Evolutionary conservation across 148 eudicot species (phyloP), one percentile per base, ranked within the genome.

Genomic region (Nepenthes mirabilis): DNA sequence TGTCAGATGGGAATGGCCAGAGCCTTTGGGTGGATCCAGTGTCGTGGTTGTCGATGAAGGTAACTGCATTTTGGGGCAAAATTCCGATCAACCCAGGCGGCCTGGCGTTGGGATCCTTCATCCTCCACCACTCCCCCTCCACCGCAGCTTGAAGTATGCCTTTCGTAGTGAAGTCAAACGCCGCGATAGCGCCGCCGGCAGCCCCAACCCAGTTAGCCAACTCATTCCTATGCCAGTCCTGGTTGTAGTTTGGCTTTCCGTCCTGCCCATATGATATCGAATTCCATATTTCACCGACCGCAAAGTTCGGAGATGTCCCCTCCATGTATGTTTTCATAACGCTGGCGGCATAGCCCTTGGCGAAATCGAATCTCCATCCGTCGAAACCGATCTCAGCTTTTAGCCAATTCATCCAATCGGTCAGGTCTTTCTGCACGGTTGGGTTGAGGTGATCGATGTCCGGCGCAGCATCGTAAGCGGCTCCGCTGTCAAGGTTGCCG

Each of bases 391-490:
- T 68, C 1, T 80, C 82, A 0, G 76, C 14, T 52, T 77, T 80
- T 33, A 83, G 75, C 88, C 88, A 83, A 35, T 83, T 83, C 80
- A 83, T 74, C 88, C 88, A 83, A 53, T 75, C 84, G 0, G 84
- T 74, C 11, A 83, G 66, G 63, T 80, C 88, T 9, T 13, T 70
- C 55, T 77, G 88, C 3, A 75, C 88, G 2, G 68, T 73, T 9
- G 72, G 70, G 37, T 80, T 83, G 4, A 83, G 78, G 43, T 83
- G 88, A 52, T 83, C 88, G 6, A 80, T 68, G 56, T 83, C 88
- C 0, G 88, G 88, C 3, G 88, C 84, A 1, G 59, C 60, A 14
- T 14, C 60, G 34, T 53, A 80, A 34, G 37, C 63, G 0, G 14
- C 64, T 4, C 88, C 88, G 0, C 84, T 74, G 47, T 83, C 88